These are phyloP conservation scores for Balakata baccata DNA, from an alignment of 345 rosid species.

Conservation along the genomic window DNA sequence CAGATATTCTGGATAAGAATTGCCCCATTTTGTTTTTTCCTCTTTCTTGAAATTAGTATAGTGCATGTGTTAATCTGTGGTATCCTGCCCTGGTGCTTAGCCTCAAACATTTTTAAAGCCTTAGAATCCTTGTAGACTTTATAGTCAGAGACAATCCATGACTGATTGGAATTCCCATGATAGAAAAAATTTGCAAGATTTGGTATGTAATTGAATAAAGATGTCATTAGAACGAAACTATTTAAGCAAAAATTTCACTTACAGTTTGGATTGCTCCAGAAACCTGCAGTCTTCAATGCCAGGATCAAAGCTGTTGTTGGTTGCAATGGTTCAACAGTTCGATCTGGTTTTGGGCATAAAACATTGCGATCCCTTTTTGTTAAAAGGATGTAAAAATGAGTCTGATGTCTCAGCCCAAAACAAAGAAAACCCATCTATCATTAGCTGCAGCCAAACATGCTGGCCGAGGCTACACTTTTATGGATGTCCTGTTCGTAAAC, in stretches of 20 bases:
- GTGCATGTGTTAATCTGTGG: neutral
- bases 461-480: neutral
- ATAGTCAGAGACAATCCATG: neutral
- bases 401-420: neutral
- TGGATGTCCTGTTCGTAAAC: neutral
- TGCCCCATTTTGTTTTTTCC: neutral
- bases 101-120: neutral
- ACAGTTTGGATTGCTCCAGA: constrained; percentile 26
- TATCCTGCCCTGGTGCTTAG: neutral
- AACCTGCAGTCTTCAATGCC: constrained; percentile 20
- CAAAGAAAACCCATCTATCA: neutral
- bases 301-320: constrained; percentile 20
- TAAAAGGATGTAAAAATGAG: constrained; percentile 11
- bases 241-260: constrained; percentile 17
- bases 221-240: constrained; percentile 7
- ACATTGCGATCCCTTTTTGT: constrained; percentile 11
- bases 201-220: neutral
- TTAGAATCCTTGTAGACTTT: neutral
- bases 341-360: constrained; percentile 18
- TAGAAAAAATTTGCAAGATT: neutral
- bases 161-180: neutral
- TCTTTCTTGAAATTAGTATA: neutral
- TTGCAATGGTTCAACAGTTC: constrained; percentile 20
- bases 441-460: neutral
- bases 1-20: neutral